Evolutionary conservation across 805 yeast genomes (phyloP).

Genomic region (Lipomyces mesembrius): DNA sequence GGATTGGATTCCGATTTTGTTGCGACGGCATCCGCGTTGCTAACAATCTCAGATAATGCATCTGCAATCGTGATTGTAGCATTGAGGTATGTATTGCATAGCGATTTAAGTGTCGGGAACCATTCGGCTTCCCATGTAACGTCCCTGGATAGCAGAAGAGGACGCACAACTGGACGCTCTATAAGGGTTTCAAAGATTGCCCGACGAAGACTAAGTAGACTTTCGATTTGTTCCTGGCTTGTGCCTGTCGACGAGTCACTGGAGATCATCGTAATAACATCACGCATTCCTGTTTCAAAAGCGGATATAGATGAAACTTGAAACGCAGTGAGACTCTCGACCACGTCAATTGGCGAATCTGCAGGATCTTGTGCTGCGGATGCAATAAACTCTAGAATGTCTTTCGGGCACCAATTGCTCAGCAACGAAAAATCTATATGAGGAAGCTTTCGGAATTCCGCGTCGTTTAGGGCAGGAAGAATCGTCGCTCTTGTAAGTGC

Average conservation of each 20-base stretch:
- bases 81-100: slow-evolving; percentile 14
- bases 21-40: neutral
- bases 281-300: slow-evolving; percentile 19
- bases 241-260: slow-evolving; percentile 1
- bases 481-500: slow-evolving; percentile 18
- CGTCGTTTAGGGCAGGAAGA: slow-evolving; percentile 23
- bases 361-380: neutral
- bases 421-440: slow-evolving; percentile 27
- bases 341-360: neutral
- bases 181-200: slow-evolving; percentile 15
- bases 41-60: neutral
- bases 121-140: slow-evolving; percentile 21
- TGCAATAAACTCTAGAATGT: slow-evolving; percentile 9
- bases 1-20: neutral
- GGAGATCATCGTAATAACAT: slow-evolving; percentile 3
- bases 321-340: slow-evolving; percentile 9
- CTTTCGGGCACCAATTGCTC: slow-evolving; percentile 17
- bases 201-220: slow-evolving; percentile 22
- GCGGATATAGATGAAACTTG: neutral
- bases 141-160: slow-evolving; percentile 7
- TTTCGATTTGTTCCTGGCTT: slow-evolving; percentile 2
- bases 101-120: slow-evolving; percentile 18
- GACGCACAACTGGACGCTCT: slow-evolving; percentile 20
- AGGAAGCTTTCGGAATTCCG: slow-evolving; percentile 20
- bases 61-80: slow-evolving; percentile 9